These are phyloP conservation scores for Polygonum aviculare DNA, from an alignment of 148 eudicot species.

Conservation along the genomic window DNA sequence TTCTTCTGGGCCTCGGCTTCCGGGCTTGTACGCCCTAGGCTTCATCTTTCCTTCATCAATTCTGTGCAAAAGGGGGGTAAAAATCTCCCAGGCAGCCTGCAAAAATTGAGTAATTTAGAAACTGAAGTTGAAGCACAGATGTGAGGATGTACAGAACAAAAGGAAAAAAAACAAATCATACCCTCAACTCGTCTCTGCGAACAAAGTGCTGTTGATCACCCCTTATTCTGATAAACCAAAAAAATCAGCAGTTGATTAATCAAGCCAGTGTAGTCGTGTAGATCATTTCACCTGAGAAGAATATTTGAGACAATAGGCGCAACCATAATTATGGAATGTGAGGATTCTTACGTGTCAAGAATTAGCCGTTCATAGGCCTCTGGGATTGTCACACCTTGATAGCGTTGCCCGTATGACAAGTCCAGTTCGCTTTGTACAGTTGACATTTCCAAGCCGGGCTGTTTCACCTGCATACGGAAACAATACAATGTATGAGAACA, in stretches of 20 bases:
- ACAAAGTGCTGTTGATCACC: constrained; percentile 98
- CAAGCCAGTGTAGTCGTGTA: not conserved
- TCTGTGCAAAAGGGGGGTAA: constrained; percentile 81
- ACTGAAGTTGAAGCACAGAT: not conserved
- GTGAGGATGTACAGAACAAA: not conserved
- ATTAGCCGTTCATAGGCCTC: constrained; percentile 89
- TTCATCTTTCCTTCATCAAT: constrained; percentile 65
- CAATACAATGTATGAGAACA: too few species aligned
- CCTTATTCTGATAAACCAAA: constrained; percentile 45
- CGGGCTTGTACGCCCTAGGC: constrained; percentile 54
- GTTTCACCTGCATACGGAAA: constrained; percentile 50
- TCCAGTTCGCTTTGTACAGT: constrained; percentile 81
- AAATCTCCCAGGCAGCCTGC: constrained; percentile 96
- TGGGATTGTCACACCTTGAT: constrained; percentile 64
- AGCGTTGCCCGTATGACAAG: constrained; percentile 72
- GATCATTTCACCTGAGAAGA: not conserved
- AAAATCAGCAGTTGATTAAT: not conserved
- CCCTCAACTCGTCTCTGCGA: constrained; percentile 90
- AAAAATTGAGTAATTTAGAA: not conserved
- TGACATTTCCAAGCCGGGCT: constrained; percentile 70
- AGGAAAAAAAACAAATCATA: constrained; percentile 9
- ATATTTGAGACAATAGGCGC: not conserved
- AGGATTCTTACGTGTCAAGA: constrained; percentile 66
- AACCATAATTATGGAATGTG: not conserved
- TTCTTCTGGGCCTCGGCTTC: constrained; percentile 82